Conservation (phyloP, 2,329 filamentous ascomycete genomes). For the Tolypocladium tundrense region DNA sequence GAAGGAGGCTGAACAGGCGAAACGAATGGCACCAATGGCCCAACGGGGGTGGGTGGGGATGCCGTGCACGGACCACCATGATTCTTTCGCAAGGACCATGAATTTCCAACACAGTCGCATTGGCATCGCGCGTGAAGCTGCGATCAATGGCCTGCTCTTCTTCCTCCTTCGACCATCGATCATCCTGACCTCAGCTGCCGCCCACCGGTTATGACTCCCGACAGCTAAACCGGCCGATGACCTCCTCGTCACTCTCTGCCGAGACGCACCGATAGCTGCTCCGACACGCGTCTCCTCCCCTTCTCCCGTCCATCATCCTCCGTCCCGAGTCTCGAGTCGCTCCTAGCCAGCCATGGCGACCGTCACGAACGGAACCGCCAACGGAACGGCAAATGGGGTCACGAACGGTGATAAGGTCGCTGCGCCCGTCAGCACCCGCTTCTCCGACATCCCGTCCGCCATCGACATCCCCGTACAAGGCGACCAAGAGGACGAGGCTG, state of each 20-base stretch:
- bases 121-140: not conserved
- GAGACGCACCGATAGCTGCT: constrained; percentile 20
- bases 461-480: constrained; percentile 58
- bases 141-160: not conserved
- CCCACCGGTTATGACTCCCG: constrained; percentile 13
- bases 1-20: not conserved
- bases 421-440: constrained; percentile 41
- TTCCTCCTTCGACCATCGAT: not conserved
- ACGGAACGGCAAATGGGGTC: constrained; percentile 25
- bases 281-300: constrained; percentile 17
- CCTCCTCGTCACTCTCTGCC: constrained; percentile 13
- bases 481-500: constrained; percentile 59
- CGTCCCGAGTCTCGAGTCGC: not conserved
- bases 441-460: constrained; percentile 53
- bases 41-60: not conserved
- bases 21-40: not conserved
- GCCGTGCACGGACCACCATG: not conserved
- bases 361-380: constrained; percentile 29
- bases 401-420: constrained; percentile 25
- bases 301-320: not conserved
- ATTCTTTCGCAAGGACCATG: not conserved
- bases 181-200: not conserved
- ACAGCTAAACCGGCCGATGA: constrained; percentile 15
- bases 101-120: not conserved
- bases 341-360: constrained; percentile 27